These are phyloP conservation scores for Xylariaceae sp. DNA, from an alignment of 2,329 filamentous ascomycete genomes.

Conservation along the genomic window DNA sequence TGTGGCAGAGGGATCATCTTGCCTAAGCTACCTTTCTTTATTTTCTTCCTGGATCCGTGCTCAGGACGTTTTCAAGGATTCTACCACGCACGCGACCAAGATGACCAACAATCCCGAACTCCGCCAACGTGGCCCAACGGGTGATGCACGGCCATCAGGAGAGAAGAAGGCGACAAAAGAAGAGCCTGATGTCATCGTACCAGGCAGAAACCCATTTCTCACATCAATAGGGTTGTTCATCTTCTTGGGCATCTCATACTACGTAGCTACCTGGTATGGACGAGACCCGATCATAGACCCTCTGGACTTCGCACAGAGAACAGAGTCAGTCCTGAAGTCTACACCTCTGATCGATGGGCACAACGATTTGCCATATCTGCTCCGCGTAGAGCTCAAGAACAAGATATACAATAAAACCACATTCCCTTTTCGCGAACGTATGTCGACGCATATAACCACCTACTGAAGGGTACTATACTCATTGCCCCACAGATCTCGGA, in stretches of 20 bases:
- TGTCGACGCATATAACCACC: neutral
- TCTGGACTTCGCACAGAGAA: constrained; percentile 27
- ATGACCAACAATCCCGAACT: neutral
- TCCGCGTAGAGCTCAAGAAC: constrained; percentile 34
- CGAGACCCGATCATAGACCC: constrained; percentile 27
- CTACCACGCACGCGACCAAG: neutral
- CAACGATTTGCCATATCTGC: constrained; percentile 34
- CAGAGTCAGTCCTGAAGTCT: constrained; percentile 26
- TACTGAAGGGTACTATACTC: too few relatives aligned
- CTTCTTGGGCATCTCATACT: constrained; percentile 12
- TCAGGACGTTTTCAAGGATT: too few relatives aligned
- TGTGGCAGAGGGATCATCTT: too few relatives aligned
- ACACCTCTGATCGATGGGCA: constrained; percentile 36
- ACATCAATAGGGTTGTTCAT: constrained; percentile 11
- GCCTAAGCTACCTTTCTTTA: too few relatives aligned
- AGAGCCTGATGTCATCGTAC: neutral
- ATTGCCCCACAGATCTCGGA: constrained; percentile 43
- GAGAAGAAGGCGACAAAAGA: neutral
- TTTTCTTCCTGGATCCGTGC: too few relatives aligned
- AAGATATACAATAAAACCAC: constrained; percentile 27
- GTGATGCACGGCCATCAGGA: neutral
- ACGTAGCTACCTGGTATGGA: constrained; percentile 6
- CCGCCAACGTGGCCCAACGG: neutral
- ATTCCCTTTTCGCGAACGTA: constrained; percentile 20
- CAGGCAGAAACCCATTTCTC: constrained; percentile 11